Base-by-base conservation (phyloP, 176 grass and related monocot genomes). In the Lolium multiflorum region DNA sequence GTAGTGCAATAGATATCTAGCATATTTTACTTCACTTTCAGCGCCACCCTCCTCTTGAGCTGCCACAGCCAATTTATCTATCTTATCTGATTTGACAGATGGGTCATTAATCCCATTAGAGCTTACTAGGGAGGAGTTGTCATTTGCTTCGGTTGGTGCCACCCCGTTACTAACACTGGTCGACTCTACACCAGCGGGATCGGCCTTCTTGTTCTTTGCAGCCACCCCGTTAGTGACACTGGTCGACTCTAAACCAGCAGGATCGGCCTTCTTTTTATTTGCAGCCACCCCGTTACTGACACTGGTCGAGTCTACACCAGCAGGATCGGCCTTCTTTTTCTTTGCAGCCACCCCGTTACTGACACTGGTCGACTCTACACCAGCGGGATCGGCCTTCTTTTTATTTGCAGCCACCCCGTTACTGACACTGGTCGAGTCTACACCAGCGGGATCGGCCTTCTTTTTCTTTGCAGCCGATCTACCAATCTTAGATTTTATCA, bases 1-100 rank as follows among this genome's bases (percentile, higher is more conserved):
- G 66, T 92, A 81, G 59, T 90, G 71, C 82, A 97, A 81, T 18
- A 91, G 38, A 51, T 97, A 97, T 31, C 67, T 88, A 10, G 84
- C 82, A 44, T 90, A 81, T 54, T 84, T 88, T 24, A 10, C 41
- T 77, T 77, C 81, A 38, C 61, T 81, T 77, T 91, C 81, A 81
- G 16, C 17, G 35, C 83, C 81, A 39, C 79, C 75, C 57, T 74
- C 75, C 57, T 67, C 67, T 16, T 79, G 80, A 74, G 48, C 0
- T 6, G 5, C 84, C 15, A 57, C 38, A 84, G 68, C 67, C 57
- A 76, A 57, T 4, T 10, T 43, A 66, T 80, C 37, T 78, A 83
- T 51, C 39, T 74, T 43, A 31, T 73, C 67, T 43, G 26, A 81
- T 20, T 31, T 21, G 5, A 20, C 7, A 77, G 52, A 68, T 71